Evolutionary conservation across 495 filamentous ascomycete genomes (phyloP).

Genomic region (Baudoinia panamericana): DNA sequence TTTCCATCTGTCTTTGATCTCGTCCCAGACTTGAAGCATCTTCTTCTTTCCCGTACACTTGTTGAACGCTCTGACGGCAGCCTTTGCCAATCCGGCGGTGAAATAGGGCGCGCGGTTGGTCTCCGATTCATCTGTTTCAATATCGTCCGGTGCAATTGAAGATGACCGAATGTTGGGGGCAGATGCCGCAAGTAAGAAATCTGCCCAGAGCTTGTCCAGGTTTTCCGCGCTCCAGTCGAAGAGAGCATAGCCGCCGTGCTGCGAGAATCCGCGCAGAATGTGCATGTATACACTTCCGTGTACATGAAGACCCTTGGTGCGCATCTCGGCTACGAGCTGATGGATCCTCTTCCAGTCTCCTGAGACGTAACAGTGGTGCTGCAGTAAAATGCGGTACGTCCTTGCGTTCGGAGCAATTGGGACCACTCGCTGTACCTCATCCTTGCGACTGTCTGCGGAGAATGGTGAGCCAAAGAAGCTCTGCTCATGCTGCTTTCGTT

Average conservation of each 20-base stretch:
- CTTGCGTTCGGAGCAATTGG: conserved; percentile 47
- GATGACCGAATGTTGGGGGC: background rate
- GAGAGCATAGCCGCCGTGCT: conserved; percentile 49
- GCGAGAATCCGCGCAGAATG: conserved; percentile 61
- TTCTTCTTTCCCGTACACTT: conserved; percentile 14
- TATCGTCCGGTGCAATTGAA: background rate
- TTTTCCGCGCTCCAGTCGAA: conserved; percentile 51
- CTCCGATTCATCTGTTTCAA: background rate
- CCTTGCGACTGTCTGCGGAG: conserved; percentile 18
- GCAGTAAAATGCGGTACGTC: conserved; percentile 53
- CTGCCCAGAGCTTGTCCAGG: conserved; percentile 35
- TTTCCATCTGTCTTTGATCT: conserved; percentile 2
- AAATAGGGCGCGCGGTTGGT: conserved; percentile 11
- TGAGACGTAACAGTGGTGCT: conserved; percentile 34
- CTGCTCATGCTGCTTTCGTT: conserved; percentile 38
- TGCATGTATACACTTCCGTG: conserved; percentile 26
- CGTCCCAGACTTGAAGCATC: conserved; percentile 19
- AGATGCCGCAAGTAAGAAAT: conserved; percentile 18
- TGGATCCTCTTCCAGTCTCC: conserved; percentile 46
- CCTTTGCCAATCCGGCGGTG: background rate
- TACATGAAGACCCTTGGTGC: conserved; percentile 1
- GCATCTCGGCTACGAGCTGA: conserved; percentile 50
- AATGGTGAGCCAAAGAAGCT: conserved; percentile 16
- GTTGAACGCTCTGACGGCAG: conserved; percentile 12
- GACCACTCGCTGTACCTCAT: conserved; percentile 40